Base-by-base conservation (phyloP, 495 filamentous ascomycete species). In the Astrothelium macrocarpum region DNA sequence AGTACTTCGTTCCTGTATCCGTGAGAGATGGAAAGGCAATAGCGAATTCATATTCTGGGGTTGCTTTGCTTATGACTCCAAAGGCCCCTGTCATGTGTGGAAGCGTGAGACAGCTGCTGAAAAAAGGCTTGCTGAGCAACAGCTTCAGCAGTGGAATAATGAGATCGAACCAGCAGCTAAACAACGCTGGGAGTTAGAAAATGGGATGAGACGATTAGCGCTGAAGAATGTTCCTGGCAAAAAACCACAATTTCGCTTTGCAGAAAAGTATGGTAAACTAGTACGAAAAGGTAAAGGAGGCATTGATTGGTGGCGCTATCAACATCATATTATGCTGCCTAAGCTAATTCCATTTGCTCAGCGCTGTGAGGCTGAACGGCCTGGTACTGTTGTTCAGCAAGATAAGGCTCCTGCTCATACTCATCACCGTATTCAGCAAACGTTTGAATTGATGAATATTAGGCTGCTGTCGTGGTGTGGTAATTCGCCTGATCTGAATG, bases 21-120 rank as follows among this genome's bases (percentile, higher is more conserved):
- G 64, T 0, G 53, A 65, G 23, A 65, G 69, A 16, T 78, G 43
- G 66, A 75, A 75, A 65, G 69, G 70, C 2, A 67, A 60, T 56
- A 70, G 63, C 11, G 64, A 77, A 63, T 78, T 78, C 63, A 74
- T 76, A 64, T 78, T 75, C 64, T 78, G 59, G 69, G 70, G 67
- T 11, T 70, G 42, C 65, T 78, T 77, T 67, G 64, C 61, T 0
- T 76, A 75, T 32, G 63, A 78, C 69, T 12, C 53, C 11, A 77
- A 78, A 62, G 71, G 75, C 0, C 70, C 68, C 46, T 77, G 56
- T 61, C 46, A 75, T 72, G 65, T 68, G 39, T 72, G 58, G 68
- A 65, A 71, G 34, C 59, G 49, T 32, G 69, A 74, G 49, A 72
- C 71, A 43, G 28, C 59, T 1, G 59, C 29, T 59, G 61, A 71